Conservation (phyloP, 164 flowering plant species). For the Tetracentron sinense region DNA sequence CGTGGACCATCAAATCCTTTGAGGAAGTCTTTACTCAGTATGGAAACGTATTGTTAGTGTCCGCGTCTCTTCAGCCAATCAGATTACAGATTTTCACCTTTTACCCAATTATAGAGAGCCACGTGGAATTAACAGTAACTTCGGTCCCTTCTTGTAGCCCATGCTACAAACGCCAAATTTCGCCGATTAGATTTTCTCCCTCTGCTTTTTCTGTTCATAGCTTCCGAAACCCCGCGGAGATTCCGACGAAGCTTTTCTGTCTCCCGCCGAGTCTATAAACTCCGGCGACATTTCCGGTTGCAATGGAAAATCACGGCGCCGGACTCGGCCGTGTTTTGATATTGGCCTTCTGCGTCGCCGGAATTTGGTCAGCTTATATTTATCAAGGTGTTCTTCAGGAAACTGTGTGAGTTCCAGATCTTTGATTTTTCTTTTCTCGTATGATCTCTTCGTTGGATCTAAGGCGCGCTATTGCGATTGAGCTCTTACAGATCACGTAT, state of each 20-base stretch:
- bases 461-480: too few relatives aligned
- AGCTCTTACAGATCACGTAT: not conserved
- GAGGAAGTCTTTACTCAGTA: too few relatives aligned
- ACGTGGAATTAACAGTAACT: constrained; percentile 8
- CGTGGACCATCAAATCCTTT: too few relatives aligned
- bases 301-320: constrained; percentile 74
- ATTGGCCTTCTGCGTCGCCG: constrained; percentile 74
- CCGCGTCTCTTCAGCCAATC: constrained; percentile 21
- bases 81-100: not conserved
- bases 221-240: not conserved
- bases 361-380: constrained; percentile 94
- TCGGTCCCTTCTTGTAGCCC: not conserved
- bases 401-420: constrained; percentile 50
- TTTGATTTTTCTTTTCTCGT: not conserved
- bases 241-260: not conserved
- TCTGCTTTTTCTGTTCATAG: not conserved
- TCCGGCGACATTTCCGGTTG: constrained; percentile 22
- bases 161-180: not conserved
- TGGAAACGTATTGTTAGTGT: too few relatives aligned
- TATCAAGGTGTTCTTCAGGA: constrained; percentile 94
- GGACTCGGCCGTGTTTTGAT: constrained; percentile 72
- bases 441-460: not conserved
- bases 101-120: constrained; percentile 11
- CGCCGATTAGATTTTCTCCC: not conserved
- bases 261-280: constrained; percentile 13